phyloP scores from a whole-genome alignment of 1,284 basidiomycete genomes.

The Microbotryum lychnidis-dioicae region DNA sequence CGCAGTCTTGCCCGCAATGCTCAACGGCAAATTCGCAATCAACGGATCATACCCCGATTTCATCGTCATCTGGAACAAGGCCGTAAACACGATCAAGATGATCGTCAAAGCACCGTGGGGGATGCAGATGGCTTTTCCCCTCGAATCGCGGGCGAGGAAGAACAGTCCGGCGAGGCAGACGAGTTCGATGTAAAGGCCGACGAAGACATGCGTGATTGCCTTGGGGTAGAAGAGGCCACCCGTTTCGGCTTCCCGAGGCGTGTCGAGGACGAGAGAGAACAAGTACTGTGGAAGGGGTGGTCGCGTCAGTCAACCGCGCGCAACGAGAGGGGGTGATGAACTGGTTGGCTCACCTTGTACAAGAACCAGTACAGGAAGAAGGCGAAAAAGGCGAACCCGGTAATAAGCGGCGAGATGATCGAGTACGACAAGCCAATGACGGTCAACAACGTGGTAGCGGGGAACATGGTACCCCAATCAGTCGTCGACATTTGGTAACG shows the following conservation, averaged over 20 bases:
- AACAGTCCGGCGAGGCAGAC: conserved; percentile 72
- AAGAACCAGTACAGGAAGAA: conserved; percentile 78
- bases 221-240: conserved; percentile 93
- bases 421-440: conserved; percentile 55
- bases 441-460: conserved; percentile 44
- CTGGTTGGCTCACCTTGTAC: conserved; percentile 56
- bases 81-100: conserved; percentile 67
- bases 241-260: conserved; percentile 66
- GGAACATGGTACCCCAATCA: conserved; percentile 63
- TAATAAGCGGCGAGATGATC: conserved; percentile 88
- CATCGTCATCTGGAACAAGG: conserved; percentile 40
- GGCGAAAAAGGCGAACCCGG: conserved; percentile 72
- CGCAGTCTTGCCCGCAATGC: conserved; percentile 23
- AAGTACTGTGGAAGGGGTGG: conserved; percentile 36
- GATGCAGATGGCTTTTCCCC: conserved; percentile 36
- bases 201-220: conserved; percentile 85
- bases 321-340: neutral
- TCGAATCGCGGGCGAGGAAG: conserved; percentile 63
- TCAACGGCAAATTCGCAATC: conserved; percentile 47
- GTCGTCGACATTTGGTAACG: conserved; percentile 60
- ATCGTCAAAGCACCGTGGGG: conserved; percentile 62
- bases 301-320: neutral
- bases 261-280: conserved; percentile 53
- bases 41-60: conserved; percentile 49
- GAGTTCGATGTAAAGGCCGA: conserved; percentile 67